Base-by-base conservation (phyloP, 75 land plant genomes). In the Larix kaempferi region DNA sequence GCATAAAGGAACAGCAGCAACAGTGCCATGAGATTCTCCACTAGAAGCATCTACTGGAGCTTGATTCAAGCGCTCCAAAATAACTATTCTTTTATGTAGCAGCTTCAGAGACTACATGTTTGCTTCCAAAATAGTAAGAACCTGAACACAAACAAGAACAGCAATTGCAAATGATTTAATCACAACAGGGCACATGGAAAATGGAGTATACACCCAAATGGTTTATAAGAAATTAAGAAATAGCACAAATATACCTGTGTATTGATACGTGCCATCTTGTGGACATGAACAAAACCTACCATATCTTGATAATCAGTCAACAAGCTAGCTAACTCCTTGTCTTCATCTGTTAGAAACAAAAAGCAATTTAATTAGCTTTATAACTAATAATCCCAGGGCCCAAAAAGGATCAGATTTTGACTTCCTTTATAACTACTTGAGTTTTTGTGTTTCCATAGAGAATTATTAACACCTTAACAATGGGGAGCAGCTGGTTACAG, bases 31-130 rank as follows among this genome's bases (percentile, higher is more conserved):
- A n/a, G 98, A 88, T 60, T 83, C 84, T 29, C 89, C 90, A 79
- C 85, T 86, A 59, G 95, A 82, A 60, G 81, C 99, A 79, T 92
- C 98, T 15, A 96, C 81, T 19, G 99, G 99, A n/a, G 99, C 98
- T 84, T 92, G 93, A 81, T 92, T 91, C 59, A 96, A 84, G 23
- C 90, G 86, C 79, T 94, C 99, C 74, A 96, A 78, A 59, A 84
- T 79, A 59, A 94, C 77, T 57, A 77, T 87, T 80, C 84, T 85
- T 37, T 91, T 82, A 71, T 84, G 82, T 11, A 82, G 84, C 35
- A 94, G 81, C 80, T 92, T 96, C 67, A 96, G 83, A 16, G 98
- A 93, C 80, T 81, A 88, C 22, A 89, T 85, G 13, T 83, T 82
- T 35, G 99, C 83, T 54, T 94, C 93, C 33, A 91, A 85, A 78